These are phyloP conservation scores for Lipomyces kockii DNA, from an alignment of 805 yeast genomes.

Conservation along the genomic window DNA sequence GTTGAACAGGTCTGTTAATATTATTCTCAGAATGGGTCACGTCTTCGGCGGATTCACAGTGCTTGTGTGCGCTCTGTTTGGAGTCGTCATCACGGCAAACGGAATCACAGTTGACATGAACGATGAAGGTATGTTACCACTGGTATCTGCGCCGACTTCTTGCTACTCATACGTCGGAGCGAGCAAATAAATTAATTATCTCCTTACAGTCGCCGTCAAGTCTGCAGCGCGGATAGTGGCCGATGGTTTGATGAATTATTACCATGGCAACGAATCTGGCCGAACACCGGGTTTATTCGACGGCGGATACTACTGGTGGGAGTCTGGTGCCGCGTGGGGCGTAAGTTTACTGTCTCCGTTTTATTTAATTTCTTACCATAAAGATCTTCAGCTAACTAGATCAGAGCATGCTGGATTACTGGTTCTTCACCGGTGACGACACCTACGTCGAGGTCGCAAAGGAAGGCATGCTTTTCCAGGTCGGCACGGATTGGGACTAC, in stretches of 20 bases:
- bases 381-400: not conserved
- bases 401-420: slow-evolving; percentile 59
- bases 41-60: not conserved
- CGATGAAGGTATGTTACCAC: slow-evolving; percentile 2
- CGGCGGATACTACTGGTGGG: slow-evolving; percentile 96
- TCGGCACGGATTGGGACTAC: slow-evolving; percentile 66
- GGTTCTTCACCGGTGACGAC: slow-evolving; percentile 69
- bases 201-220: slow-evolving; percentile 49
- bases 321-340: slow-evolving; percentile 79
- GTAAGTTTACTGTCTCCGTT: slow-evolving; percentile 13
- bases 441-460: slow-evolving; percentile 62
- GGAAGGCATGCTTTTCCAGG: slow-evolving; percentile 68
- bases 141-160: not conserved
- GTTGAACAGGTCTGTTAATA: not conserved
- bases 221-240: slow-evolving; percentile 58
- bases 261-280: slow-evolving; percentile 66
- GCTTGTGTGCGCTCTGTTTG: not conserved
- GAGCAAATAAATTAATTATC: not conserved
- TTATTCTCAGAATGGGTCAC: not conserved
- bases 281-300: slow-evolving; percentile 85
- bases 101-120: slow-evolving; percentile 4
- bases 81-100: not conserved
- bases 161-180: not conserved
- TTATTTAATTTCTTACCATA: no score
- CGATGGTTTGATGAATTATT: slow-evolving; percentile 69